These are phyloP conservation scores for Gracilaria gracilis DNA, from an alignment of 23 red algal genomes.

Conservation along the genomic window DNA sequence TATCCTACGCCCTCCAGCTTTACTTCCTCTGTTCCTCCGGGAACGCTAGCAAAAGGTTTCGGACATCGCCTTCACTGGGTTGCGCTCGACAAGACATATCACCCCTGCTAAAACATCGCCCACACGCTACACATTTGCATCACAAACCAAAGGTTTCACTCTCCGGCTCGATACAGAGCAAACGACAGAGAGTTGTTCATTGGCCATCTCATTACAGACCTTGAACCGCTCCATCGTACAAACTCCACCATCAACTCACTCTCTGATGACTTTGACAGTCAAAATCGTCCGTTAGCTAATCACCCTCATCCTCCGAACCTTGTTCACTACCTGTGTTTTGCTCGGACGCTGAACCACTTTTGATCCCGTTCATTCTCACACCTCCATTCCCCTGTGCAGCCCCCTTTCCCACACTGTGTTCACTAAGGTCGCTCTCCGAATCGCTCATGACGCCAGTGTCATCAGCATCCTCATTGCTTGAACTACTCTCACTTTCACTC, in stretches of 20 bases:
- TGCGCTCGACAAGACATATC: background rate
- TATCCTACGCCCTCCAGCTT: background rate
- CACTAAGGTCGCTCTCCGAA: background rate
- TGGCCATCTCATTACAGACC: background rate
- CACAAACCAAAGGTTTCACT: background rate
- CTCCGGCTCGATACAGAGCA: background rate
- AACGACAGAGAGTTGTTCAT: background rate
- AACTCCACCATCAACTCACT: background rate
- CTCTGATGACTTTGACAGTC: background rate
- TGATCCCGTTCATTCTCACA: constrained; percentile 27
- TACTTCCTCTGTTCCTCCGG: background rate
- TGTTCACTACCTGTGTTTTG: constrained; percentile 7
- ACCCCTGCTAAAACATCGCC: background rate
- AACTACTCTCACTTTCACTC: background rate
- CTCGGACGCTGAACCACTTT: background rate
- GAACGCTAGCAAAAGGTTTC: background rate
- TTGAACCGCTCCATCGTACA: background rate
- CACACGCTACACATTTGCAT: background rate
- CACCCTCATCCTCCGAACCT: background rate
- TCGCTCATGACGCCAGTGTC: constrained; percentile 18
- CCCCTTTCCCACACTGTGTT: background rate
- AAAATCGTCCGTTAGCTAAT: background rate
- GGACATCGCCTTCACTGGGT: background rate
- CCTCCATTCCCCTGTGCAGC: constrained; percentile 9
- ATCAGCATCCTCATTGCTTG: background rate